A percentile compares a stretch with the other conserved stretches of the same genome.
Conservation (phyloP, 192 early-diverging fungal genomes). For the Linnemannia elongata region DNA sequence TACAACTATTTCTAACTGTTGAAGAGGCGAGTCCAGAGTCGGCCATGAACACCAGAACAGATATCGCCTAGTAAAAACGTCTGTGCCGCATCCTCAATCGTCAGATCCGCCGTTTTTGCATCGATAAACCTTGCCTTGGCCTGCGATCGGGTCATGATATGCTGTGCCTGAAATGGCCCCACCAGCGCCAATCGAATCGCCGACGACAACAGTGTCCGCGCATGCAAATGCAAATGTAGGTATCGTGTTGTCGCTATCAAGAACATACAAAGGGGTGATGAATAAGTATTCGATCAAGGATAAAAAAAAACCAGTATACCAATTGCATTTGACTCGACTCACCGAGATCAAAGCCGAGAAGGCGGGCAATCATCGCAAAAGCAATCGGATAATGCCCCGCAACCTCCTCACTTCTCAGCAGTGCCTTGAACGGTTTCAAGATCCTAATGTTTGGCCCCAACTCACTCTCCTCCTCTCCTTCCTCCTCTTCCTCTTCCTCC, state of each 20-base stretch:
- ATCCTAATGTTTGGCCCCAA: constrained; percentile 50
- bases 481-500: constrained; percentile 55
- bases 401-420: constrained; percentile 54
- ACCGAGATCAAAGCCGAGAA: constrained; percentile 65
- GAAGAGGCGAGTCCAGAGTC: constrained; percentile 82
- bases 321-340: constrained; percentile 4
- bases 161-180: constrained; percentile 91
- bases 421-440: constrained; percentile 61
- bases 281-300: constrained; percentile 4
- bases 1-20: constrained; percentile 75
- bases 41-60: constrained; percentile 83
- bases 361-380: constrained; percentile 71
- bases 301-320: background rate
- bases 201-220: constrained; percentile 87
- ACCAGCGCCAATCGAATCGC: constrained; percentile 91
- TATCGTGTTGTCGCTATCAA: constrained; percentile 74
- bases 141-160: constrained; percentile 74
- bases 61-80: constrained; percentile 81
- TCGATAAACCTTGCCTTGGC: constrained; percentile 62
- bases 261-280: background rate
- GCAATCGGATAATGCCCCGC: constrained; percentile 84
- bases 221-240: constrained; percentile 87
- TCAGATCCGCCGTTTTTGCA: constrained; percentile 62
- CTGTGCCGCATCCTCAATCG: constrained; percentile 69
- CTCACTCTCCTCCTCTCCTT: constrained; percentile 42